Base-by-base conservation (phyloP, 176 grass and related monocot genomes). In the Alopecurus myosuroides region DNA sequence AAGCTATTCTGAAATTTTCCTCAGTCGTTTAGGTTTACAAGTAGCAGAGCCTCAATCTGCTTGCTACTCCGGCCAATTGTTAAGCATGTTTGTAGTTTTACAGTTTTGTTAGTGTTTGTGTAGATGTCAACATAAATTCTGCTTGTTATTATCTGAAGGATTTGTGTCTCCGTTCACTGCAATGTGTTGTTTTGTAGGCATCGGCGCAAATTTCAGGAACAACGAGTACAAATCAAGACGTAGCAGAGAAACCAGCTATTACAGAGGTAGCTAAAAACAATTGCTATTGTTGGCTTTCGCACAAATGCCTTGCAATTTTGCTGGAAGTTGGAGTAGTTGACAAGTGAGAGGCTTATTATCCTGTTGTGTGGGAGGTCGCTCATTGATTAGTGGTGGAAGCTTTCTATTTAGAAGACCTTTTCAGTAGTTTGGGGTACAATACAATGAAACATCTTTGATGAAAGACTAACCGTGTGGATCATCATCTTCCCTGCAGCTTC, bases 181-280 rank as follows among this genome's bases (percentile, higher is more conserved):
- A 15, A 58, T 31, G 12, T n/a, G 4, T 25, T 85, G n/a, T 53
- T 85, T 30, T 41, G 46, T 55, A 88, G 92, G 83, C 78, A 64
- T 74, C 83, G 4, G 36, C 52, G 3, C 18, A 14, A 33, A 39
- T 36, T 26, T 52, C 61, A 1, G 62, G 58, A 52, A 34, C 80
- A 20, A 58, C 82, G 35, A 84, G 84, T 66, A 12, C 86, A 78
- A 81, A 90, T 33, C 86, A 77, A 77, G 86, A 89, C 50, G 19
- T 63, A 14, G 31, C 74, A 30, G 70, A 88, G 45, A 86, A 86
- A 33, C 46, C 29, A 60, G 83, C 19, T 84, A 66, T 80, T 84
- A 33, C 65, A 29, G 60, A 91, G 83, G 86, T 92, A 66, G 14
- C n/a, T 35, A 8, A 26, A 62, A 71, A 22, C 42, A 41, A 46